Percentiles rank a stretch among this genome's conserved stretches.
Conservation (phyloP, 768 basidiomycete genomes). For the Macrolepiota fuliginosa region DNA sequence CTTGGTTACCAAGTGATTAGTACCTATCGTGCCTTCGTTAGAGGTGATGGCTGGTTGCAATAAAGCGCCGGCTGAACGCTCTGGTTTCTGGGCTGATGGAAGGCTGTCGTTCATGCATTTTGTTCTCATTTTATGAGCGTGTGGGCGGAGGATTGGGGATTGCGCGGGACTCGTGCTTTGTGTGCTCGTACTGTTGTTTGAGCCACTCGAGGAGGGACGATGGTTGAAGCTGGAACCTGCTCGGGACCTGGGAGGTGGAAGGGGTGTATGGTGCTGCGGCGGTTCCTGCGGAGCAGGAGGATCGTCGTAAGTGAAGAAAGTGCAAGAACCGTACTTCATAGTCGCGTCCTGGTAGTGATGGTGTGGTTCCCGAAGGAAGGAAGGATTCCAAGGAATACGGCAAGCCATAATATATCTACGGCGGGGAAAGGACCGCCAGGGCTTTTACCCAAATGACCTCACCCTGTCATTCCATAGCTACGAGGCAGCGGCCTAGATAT, state of each 20-base stretch:
- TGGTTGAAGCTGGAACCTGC: neutral
- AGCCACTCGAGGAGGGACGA: neutral
- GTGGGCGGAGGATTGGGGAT: neutral
- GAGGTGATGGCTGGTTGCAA: neutral
- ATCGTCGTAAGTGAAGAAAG: conserved; percentile 4
- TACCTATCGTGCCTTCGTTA: neutral
- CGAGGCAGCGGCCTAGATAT: neutral
- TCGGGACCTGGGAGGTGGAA: conserved; percentile 6
- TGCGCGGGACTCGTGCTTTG: neutral
- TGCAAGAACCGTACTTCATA: neutral
- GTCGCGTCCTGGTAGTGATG: neutral
- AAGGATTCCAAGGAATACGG: neutral
- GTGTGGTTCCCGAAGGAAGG: neutral
- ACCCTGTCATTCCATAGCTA: conserved; percentile 9
- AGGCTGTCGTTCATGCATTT: neutral
- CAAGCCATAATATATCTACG: conserved; percentile 1
- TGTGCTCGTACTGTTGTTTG: neutral
- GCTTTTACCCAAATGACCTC: conserved; percentile 3
- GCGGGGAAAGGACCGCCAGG: neutral
- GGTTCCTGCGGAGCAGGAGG: conserved; percentile 11
- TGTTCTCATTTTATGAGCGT: neutral
- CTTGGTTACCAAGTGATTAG: neutral
- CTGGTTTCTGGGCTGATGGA: neutral
- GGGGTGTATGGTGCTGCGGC: conserved; percentile 1
- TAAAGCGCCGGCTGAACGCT: neutral